Percentiles rank a stretch among this genome's conserved stretches.
phyloP scores from a whole-genome alignment of 73 alveolate genomes.

The Effrenium voratum region DNA sequence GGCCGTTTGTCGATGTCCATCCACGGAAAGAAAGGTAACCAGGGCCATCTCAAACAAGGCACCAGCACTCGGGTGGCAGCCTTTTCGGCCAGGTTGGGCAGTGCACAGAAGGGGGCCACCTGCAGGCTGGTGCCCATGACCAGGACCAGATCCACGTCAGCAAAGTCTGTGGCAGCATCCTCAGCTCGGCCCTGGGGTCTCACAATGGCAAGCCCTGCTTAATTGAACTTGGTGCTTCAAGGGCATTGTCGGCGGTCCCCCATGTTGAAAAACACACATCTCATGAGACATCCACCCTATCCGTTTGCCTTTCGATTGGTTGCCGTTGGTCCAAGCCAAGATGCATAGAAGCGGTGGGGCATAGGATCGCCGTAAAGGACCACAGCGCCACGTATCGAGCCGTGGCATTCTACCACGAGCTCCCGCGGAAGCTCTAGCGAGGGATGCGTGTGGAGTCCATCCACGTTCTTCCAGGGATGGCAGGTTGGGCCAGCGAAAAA shows the following conservation, averaged over 20 bases:
- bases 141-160: neutral
- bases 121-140: slow-evolving; percentile 17
- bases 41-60: neutral
- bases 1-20: neutral
- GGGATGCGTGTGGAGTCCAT: neutral
- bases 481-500: neutral
- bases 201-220: neutral
- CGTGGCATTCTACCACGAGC: neutral
- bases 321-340: neutral
- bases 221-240: neutral
- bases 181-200: too few relatives aligned
- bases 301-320: too few relatives aligned
- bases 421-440: neutral
- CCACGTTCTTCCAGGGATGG: neutral
- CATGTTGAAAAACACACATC: too few relatives aligned
- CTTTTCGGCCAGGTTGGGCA: neutral
- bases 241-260: too few relatives aligned
- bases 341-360: neutral
- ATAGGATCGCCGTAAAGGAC: neutral
- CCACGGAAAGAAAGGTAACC: neutral
- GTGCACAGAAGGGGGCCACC: neutral
- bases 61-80: neutral
- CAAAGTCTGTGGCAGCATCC: neutral
- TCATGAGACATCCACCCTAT: too few relatives aligned
- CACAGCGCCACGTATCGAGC: neutral